These are phyloP conservation scores for Saturnispora bothae DNA, from an alignment of 805 yeast genomes.

Conservation along the genomic window DNA sequence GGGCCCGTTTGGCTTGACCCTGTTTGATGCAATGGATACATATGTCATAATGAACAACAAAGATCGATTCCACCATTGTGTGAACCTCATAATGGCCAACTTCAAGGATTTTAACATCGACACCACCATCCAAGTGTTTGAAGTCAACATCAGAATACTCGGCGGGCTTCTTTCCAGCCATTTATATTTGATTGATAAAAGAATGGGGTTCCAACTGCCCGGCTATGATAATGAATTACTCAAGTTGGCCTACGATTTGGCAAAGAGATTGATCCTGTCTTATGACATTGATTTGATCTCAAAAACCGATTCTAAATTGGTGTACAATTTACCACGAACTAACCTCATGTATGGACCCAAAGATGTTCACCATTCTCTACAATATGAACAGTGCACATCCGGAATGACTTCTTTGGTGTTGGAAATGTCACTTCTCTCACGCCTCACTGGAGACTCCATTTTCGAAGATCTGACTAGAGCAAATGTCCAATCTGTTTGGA, in stretches of 20 bases:
- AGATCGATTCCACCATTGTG: conserved; percentile 39
- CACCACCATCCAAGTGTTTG: conserved; percentile 79
- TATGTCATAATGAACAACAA: conserved; percentile 62
- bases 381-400: conserved; percentile 69
- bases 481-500: conserved; percentile 67
- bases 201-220: conserved; percentile 31
- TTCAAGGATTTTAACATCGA: conserved; percentile 46
- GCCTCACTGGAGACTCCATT: conserved; percentile 60
- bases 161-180: conserved; percentile 81
- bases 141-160: conserved; percentile 66
- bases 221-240: conserved; percentile 67
- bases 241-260: conserved; percentile 63
- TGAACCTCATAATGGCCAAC: conserved; percentile 28
- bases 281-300: conserved; percentile 34
- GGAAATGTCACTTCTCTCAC: conserved; percentile 68
- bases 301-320: background rate
- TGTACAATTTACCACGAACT: conserved; percentile 62
- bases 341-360: conserved; percentile 48
- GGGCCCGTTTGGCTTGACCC: conserved; percentile 73
- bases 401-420: conserved; percentile 80
- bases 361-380: conserved; percentile 32
- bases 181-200: conserved; percentile 47
- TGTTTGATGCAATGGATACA: conserved; percentile 73
- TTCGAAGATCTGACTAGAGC: conserved; percentile 53
- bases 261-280: conserved; percentile 58